Conservation (phyloP, 495 filamentous ascomycete genomes). For the Choiromyces venosus region DNA sequence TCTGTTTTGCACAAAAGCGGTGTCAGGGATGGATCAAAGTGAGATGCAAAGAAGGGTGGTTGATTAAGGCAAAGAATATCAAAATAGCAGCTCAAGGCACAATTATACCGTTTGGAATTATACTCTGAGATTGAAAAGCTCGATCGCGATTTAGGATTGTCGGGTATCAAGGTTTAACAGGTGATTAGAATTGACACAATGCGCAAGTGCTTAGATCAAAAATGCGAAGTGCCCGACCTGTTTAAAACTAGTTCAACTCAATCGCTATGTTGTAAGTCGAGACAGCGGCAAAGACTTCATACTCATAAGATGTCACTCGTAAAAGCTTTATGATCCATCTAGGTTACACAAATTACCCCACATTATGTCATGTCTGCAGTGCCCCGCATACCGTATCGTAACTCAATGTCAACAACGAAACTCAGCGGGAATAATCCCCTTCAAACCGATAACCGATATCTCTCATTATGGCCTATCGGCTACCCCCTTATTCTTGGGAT, state of each 20-base stretch:
- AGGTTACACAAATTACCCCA: conserved; percentile 2
- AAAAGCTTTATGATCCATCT: not conserved
- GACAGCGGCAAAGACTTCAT: not conserved
- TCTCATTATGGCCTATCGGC: not conserved
- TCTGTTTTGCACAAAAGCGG: too few species aligned
- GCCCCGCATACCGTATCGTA: not conserved
- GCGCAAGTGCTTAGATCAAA: not conserved
- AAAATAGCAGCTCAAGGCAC: too few species aligned
- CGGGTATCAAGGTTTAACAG: not conserved
- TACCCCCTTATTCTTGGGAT: conserved; percentile 2
- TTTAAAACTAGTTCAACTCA: not conserved
- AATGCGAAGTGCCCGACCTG: not conserved
- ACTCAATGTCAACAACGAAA: not conserved
- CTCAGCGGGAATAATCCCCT: conserved; percentile 1
- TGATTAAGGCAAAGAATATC: too few species aligned
- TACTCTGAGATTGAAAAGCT: too few species aligned
- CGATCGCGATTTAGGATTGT: not conserved
- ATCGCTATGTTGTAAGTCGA: too few species aligned
- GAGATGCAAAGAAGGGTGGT: too few species aligned
- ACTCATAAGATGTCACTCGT: not conserved
- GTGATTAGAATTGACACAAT: not conserved
- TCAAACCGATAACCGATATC: not conserved
- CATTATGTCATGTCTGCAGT: not conserved
- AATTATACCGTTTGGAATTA: too few species aligned
- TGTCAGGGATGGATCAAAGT: too few species aligned